Conservation (phyloP, 2,329 filamentous ascomycete species). For the Dactylella cylindrospora region DNA sequence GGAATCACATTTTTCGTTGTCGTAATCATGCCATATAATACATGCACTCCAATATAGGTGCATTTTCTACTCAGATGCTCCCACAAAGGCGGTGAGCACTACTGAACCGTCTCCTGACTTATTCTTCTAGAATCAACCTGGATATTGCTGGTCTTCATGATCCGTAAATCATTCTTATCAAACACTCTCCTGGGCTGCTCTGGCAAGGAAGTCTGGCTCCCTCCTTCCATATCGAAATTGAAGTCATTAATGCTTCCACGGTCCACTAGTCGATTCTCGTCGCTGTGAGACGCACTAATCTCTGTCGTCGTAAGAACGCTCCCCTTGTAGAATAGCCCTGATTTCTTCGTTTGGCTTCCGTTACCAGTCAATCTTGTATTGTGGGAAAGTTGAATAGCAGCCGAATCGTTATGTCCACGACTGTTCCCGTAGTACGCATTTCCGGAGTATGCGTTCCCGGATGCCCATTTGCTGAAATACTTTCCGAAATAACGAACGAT, state of each 20-base stretch:
- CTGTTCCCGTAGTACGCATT: constrained; percentile 8
- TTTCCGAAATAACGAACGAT: constrained; percentile 27
- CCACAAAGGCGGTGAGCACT: too few relatives aligned
- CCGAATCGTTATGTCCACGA: constrained; percentile 6
- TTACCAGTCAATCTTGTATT: constrained; percentile 7
- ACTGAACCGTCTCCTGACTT: constrained; percentile 19
- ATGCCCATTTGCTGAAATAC: constrained; percentile 41
- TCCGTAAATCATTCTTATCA: constrained; percentile 19
- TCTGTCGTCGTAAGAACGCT: constrained; percentile 20
- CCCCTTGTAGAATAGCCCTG: constrained; percentile 30
- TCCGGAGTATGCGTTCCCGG: constrained; percentile 11
- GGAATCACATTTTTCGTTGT: neutral
- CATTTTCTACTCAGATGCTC: too few relatives aligned
- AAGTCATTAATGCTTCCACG: constrained; percentile 7
- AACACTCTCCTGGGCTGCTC: constrained; percentile 11
- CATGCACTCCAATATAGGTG: too few relatives aligned
- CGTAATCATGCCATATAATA: too few relatives aligned
- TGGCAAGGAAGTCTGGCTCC: constrained; percentile 10
- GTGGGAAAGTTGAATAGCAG: constrained; percentile 15
- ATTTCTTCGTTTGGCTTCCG: constrained; percentile 29
- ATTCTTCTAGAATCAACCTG: constrained; percentile 28
- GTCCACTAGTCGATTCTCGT: constrained; percentile 22
- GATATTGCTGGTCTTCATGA: constrained; percentile 38
- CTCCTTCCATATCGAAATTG: constrained; percentile 17
- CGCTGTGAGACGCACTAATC: constrained; percentile 16